phyloP scores from a whole-genome alignment of 441 rosid species.

The Arabidopsis lyrata region DNA sequence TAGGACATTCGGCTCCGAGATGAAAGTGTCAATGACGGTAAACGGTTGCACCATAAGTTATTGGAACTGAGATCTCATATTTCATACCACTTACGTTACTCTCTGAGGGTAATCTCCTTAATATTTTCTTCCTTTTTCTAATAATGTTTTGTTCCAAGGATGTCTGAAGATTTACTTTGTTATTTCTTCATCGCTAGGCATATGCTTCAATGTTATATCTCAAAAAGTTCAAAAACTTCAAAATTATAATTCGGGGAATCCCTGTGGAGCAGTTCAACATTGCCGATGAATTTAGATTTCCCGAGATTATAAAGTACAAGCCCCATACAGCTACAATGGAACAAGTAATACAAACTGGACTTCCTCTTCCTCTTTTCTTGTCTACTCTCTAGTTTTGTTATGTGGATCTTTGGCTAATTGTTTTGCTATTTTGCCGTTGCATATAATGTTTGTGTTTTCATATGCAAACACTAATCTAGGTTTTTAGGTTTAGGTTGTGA shows the following conservation, averaged over 20 bases:
- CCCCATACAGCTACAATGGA: constrained; percentile 60
- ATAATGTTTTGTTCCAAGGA: not conserved
- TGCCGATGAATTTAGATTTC: constrained; percentile 63
- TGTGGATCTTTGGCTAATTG: constrained; percentile 15
- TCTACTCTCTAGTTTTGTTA: constrained; percentile 1
- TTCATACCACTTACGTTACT: constrained; percentile 72
- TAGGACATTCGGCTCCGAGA: constrained; percentile 88
- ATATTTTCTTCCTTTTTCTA: constrained; percentile 24
- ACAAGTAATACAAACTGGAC: constrained; percentile 54
- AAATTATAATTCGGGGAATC: constrained; percentile 81
- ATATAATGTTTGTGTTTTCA: not conserved
- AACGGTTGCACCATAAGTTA: constrained; percentile 42
- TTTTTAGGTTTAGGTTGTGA: constrained; percentile 5
- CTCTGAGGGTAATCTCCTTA: constrained; percentile 67
- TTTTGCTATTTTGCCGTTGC: not conserved
- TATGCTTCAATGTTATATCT: constrained; percentile 89
- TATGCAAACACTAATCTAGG: not conserved
- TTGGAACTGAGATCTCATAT: constrained; percentile 73
- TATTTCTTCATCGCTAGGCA: constrained; percentile 56
- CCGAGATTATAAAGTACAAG: constrained; percentile 59
- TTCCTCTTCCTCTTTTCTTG: not conserved
- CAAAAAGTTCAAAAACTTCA: constrained; percentile 77
- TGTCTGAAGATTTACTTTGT: constrained; percentile 19
- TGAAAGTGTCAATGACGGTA: constrained; percentile 54
- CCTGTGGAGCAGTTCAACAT: constrained; percentile 74